phyloP scores from a whole-genome alignment of 495 filamentous ascomycete genomes.

The Poronia punctata region DNA sequence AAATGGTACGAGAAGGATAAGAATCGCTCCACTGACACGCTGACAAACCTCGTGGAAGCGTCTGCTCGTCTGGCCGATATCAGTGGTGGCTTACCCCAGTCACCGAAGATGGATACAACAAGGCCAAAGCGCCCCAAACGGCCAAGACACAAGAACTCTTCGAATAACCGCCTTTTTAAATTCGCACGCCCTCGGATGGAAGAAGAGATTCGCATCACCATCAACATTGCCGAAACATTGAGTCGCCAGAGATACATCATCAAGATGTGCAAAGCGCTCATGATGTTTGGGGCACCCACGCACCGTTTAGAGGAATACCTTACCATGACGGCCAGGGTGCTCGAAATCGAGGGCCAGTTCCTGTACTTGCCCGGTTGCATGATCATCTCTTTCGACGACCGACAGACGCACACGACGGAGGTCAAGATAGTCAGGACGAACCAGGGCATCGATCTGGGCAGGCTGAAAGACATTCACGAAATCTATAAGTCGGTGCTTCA shows the following conservation, averaged over 20 bases:
- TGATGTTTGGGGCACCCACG: slow-evolving; percentile 76
- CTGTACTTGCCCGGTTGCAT: slow-evolving; percentile 91
- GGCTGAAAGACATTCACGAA: slow-evolving; percentile 74
- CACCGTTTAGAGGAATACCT: slow-evolving; percentile 77
- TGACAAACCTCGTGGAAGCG: slow-evolving; percentile 51
- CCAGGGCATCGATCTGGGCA: slow-evolving; percentile 79
- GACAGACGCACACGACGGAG: slow-evolving; percentile 82
- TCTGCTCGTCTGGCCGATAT: slow-evolving; percentile 43
- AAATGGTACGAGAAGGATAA: slow-evolving; percentile 57
- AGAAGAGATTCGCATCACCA: slow-evolving; percentile 74
- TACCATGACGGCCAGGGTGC: slow-evolving; percentile 79
- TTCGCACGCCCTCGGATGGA: slow-evolving; percentile 33
- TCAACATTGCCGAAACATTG: slow-evolving; percentile 81
- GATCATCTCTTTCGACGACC: slow-evolving; percentile 93
- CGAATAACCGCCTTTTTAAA: slow-evolving; percentile 31
- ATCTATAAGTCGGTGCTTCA: slow-evolving; percentile 94
- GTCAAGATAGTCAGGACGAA: slow-evolving; percentile 74
- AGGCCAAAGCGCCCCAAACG: slow-evolving; percentile 32
- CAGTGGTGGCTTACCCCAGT: slow-evolving; percentile 29
- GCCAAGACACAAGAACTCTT: slow-evolving; percentile 28
- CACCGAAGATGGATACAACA: slow-evolving; percentile 20
- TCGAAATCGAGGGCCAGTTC: slow-evolving; percentile 88
- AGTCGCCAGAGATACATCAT: slow-evolving; percentile 77
- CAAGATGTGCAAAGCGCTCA: slow-evolving; percentile 78
- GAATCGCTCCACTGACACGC: slow-evolving; percentile 38